These are phyloP conservation scores for Hyparrhenia diplandra DNA, from an alignment of 176 grass and related monocot genomes.

Conservation along the genomic window DNA sequence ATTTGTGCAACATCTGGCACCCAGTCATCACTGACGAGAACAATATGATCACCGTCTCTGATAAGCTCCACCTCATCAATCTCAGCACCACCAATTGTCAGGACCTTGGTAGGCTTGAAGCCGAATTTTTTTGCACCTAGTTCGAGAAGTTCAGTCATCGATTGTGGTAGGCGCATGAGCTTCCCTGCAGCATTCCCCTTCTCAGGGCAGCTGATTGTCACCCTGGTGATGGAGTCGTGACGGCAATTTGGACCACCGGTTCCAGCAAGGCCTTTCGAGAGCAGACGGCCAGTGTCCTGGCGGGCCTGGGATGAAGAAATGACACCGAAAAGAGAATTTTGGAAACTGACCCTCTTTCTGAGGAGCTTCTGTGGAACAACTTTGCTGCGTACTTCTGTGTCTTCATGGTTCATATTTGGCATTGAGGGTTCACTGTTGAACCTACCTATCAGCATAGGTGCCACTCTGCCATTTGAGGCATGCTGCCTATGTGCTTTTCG, in stretches of 20 bases:
- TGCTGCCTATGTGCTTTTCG: neutral
- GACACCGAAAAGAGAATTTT: constrained; percentile 81
- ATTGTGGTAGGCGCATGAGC: constrained; percentile 62
- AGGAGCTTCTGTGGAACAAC: constrained; percentile 24
- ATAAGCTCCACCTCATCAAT: constrained; percentile 75
- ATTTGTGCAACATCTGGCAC: constrained; percentile 27
- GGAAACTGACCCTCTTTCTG: constrained; percentile 53
- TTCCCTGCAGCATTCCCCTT: constrained; percentile 42
- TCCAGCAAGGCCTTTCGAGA: constrained; percentile 15
- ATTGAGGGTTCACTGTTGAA: constrained; percentile 68
- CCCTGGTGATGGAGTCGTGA: constrained; percentile 22
- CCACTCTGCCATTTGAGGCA: neutral
- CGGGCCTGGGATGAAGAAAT: constrained; percentile 48
- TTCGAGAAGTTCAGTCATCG: constrained; percentile 65
- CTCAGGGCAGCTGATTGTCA: constrained; percentile 75
- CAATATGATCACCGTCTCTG: constrained; percentile 76
- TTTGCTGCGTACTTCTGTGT: neutral
- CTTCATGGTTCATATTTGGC: constrained; percentile 23
- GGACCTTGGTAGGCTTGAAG: constrained; percentile 45
- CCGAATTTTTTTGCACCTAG: constrained; percentile 61
- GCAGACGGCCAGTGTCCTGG: neutral
- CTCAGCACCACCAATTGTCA: constrained; percentile 66
- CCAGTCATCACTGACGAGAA: constrained; percentile 52
- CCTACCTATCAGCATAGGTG: constrained; percentile 34
- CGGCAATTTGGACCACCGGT: neutral